Evolutionary conservation across 2,329 filamentous ascomycete genomes (phyloP), one percentile per base, ranked within the genome.

Genomic region (Trichoderma afroharzianum): DNA sequence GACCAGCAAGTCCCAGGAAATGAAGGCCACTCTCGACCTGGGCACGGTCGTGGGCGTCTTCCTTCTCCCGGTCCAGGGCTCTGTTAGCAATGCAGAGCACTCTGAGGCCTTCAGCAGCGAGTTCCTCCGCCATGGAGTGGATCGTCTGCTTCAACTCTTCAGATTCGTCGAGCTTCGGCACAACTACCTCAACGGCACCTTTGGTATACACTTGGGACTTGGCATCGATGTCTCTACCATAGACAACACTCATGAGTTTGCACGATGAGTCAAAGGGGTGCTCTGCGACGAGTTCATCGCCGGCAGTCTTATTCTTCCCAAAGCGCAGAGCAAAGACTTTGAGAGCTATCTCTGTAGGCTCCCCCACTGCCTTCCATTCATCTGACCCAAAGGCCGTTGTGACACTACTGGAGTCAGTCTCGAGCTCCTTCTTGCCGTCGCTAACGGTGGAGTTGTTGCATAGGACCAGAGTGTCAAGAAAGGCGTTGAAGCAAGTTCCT

Each of bases 161-260:
- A 0, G 84, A 78, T 63, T 85, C 83, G 14, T 85, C 79, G 30
- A 88, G 80, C 11, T 87, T 82, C 2, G 87, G 86, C 30, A 90
- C 76, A 58, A 90, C 81, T n/a, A 85, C 83, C 77, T 90, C 88
- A 21, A 88, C 82, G 1, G 88, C 88, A 53, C 88, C 88, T 76
- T 90, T 90, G 76, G 86, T 86, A 73, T 87, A 89, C 21, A 88
- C 84, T 14, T 82, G 80, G 61, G 78, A 77, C 12, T 79, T 77
- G 12, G 78, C 77, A 28, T 81, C 80, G 18, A 79, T 21, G 2
- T 78, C 78, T 57, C 76, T 79, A 8, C 79, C 79, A 57, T 91
- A 92, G 32, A 93, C 86, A 63, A 93, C 91, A 47, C 90, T 91
- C 91, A 93, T 93, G 72, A 90, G 87, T 82, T 93, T 93, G 80